A percentile compares a stretch with the other conserved stretches of the same genome.
phyloP scores from a whole-genome alignment of 441 rosid species.

The Brassica balearica region DNA sequence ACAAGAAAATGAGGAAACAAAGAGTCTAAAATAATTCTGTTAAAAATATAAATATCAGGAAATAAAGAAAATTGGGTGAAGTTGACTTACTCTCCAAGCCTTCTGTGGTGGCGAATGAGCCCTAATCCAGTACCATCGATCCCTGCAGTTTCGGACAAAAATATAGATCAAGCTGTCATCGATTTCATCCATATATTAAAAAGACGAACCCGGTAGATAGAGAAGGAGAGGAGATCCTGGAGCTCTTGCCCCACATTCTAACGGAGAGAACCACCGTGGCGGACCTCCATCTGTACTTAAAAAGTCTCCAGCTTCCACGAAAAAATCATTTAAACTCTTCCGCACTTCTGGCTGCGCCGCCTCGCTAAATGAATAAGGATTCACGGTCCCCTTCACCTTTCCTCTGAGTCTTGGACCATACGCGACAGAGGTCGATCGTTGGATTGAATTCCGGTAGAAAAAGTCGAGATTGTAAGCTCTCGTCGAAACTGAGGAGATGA shows the following conservation, averaged over 20 bases:
- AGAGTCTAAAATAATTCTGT: neutral
- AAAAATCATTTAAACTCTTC: slow-evolving; percentile 40
- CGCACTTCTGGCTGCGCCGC: slow-evolving; percentile 23
- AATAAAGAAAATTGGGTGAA: neutral
- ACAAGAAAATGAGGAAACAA: neutral
- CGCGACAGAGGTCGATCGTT: slow-evolving; percentile 13
- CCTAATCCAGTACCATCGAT: slow-evolving; percentile 94
- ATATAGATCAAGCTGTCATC: neutral
- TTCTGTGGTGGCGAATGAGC: slow-evolving; percentile 63
- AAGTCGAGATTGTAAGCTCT: slow-evolving; percentile 13
- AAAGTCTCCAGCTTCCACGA: slow-evolving; percentile 26
- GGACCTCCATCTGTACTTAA: slow-evolving; percentile 51
- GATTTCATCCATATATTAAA: neutral
- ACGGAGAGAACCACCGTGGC: slow-evolving; percentile 87
- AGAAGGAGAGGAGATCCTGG: slow-evolving; percentile 74
- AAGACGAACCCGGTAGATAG: slow-evolving; percentile 62
- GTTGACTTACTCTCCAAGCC: slow-evolving; percentile 50
- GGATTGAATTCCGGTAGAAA: slow-evolving; percentile 4
- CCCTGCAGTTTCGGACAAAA: slow-evolving; percentile 49
- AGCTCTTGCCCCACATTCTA: slow-evolving; percentile 57
- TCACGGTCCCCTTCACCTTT: slow-evolving; percentile 23
- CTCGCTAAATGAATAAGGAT: slow-evolving; percentile 37
- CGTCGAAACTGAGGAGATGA: neutral
- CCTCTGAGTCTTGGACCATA: neutral
- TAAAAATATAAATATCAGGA: neutral